Evolutionary conservation across 371 early-diverging fungal genomes (phyloP).

Genomic region (Rhizopus microsporus): DNA sequence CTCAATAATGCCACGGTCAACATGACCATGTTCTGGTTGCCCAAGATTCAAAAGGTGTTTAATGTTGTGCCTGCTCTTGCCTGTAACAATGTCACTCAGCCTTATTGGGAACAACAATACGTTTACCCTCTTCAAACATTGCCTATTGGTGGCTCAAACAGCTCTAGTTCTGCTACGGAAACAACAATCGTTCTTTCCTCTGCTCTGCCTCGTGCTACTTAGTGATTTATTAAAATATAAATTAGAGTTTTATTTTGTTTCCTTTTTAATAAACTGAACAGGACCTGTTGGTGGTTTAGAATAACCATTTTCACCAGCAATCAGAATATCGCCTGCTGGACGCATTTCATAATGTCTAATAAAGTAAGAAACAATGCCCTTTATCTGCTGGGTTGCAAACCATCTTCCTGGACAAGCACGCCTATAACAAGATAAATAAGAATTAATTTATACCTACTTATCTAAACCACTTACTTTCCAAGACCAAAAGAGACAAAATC

Average conservation of each 20-base stretch:
- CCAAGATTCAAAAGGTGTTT: constrained; percentile 39
- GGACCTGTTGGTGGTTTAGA: neutral
- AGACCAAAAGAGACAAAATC: constrained; percentile 54
- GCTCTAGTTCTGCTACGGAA: neutral
- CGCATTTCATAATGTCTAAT: constrained; percentile 18
- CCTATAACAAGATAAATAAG: constrained; percentile 3
- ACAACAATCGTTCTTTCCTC: neutral
- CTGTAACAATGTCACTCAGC: constrained; percentile 49
- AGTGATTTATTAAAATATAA: no score
- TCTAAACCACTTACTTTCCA: constrained; percentile 40
- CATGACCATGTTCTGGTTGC: constrained; percentile 48
- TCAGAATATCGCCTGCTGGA: constrained; percentile 10
- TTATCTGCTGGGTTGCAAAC: constrained; percentile 31
- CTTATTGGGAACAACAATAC: constrained; percentile 45
- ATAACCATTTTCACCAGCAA: neutral
- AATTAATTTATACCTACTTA: neutral
- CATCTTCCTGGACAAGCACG: constrained; percentile 49
- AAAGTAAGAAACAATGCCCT: constrained; percentile 19
- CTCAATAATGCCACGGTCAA: constrained; percentile 46
- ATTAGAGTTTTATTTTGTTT: no score
- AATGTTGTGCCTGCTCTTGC: constrained; percentile 52
- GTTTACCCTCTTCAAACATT: constrained; percentile 5
- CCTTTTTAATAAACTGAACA: constrained; percentile 7
- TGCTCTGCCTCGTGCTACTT: neutral
- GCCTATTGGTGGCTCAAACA: neutral